Percentiles rank a stretch among this genome's conserved stretches.
These are phyloP conservation scores for Cryptococcus neoformans DNA, from an alignment of 1,284 basidiomycete species.

Conservation along the genomic window DNA sequence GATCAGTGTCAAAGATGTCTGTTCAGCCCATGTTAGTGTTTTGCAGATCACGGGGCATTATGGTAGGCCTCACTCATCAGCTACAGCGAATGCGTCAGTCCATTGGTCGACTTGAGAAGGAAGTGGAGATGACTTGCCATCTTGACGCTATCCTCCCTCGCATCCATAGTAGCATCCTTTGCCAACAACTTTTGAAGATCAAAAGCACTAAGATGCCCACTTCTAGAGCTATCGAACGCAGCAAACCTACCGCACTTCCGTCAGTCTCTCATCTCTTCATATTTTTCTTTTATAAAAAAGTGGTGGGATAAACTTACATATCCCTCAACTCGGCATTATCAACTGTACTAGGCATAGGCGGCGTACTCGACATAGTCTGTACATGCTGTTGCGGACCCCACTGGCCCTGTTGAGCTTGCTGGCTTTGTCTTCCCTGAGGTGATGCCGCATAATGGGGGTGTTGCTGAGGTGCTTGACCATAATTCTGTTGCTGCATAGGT, in stretches of 20 bases:
- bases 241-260: slow-evolving; percentile 28
- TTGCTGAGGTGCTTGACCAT: slow-evolving; percentile 5
- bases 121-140: slow-evolving; percentile 36
- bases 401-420: slow-evolving; percentile 14
- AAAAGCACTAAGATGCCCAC: slow-evolving; percentile 41
- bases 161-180: slow-evolving; percentile 47
- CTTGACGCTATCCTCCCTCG: slow-evolving; percentile 50
- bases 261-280: neutral
- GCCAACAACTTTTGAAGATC: slow-evolving; percentile 46
- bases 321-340: slow-evolving; percentile 32
- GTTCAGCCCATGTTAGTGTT: neutral
- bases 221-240: slow-evolving; percentile 41
- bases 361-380: slow-evolving; percentile 8
- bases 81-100: slow-evolving; percentile 12
- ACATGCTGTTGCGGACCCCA: slow-evolving; percentile 14
- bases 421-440: slow-evolving; percentile 5
- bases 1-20: slow-evolving; percentile 50
- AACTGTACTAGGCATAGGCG: slow-evolving; percentile 12
- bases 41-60: neutral
- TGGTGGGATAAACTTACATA: slow-evolving; percentile 26
- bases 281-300: neutral
- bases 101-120: neutral
- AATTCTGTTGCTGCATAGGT: slow-evolving; percentile 13
- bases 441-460: slow-evolving; percentile 7
- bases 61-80: slow-evolving; percentile 31